A percentile compares a stretch with the other conserved stretches of the same genome.
Evolutionary conservation across 768 basidiomycete genomes (phyloP).

Genomic region (Boletus eberwhitei): DNA sequence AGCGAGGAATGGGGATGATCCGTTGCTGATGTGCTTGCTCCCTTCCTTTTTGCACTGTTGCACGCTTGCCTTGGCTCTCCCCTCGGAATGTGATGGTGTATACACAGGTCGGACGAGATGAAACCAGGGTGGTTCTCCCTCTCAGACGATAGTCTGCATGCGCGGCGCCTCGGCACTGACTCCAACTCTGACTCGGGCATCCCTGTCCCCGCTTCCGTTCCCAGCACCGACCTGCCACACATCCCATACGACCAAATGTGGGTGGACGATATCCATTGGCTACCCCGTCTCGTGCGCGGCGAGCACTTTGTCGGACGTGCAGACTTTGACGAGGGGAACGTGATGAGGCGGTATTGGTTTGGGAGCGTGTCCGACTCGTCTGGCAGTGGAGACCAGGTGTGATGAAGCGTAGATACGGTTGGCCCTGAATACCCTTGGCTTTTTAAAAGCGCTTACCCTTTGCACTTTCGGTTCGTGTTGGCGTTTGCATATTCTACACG

Average conservation of each 20-base stretch:
- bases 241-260: constrained; percentile 63
- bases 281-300: constrained; percentile 53
- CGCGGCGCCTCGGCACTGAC: not conserved
- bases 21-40: not conserved
- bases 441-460: not conserved
- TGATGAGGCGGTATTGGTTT: constrained; percentile 73
- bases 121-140: constrained; percentile 72
- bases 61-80: not conserved
- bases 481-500: not conserved
- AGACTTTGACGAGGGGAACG: constrained; percentile 74
- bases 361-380: constrained; percentile 30
- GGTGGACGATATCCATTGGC: constrained; percentile 65
- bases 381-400: not conserved
- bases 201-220: not conserved
- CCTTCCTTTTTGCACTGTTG: not conserved
- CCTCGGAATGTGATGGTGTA: not conserved
- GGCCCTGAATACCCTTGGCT: not conserved
- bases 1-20: not conserved
- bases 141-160: constrained; percentile 21
- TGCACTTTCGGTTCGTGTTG: not conserved
- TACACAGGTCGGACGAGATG: constrained; percentile 83
- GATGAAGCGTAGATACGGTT: not conserved
- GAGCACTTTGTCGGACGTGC: constrained; percentile 46
- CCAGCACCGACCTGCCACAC: constrained; percentile 19
- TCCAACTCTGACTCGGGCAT: not conserved